phyloP scores from a whole-genome alignment of 208 protist genomes.

The Polymyxa betae region DNA sequence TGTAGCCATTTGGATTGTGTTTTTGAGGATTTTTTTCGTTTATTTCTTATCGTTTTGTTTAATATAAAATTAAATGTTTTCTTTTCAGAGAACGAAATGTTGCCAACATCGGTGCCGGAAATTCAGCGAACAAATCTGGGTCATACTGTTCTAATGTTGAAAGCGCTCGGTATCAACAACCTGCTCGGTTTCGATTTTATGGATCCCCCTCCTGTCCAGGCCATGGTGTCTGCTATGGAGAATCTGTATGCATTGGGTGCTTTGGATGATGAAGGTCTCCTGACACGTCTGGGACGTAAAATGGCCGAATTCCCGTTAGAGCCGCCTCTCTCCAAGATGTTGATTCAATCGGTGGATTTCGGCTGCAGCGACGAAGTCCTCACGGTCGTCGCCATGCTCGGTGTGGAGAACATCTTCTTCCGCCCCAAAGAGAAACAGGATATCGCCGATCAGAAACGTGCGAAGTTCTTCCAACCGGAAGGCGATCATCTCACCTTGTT shows the following conservation, averaged over 20 bases:
- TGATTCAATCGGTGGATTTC: constrained; percentile 88
- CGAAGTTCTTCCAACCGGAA: constrained; percentile 91
- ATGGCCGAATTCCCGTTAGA: constrained; percentile 96
- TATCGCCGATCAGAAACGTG: constrained; percentile 91
- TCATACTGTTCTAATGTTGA: constrained; percentile 91
- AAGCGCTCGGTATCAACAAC: constrained; percentile 95
- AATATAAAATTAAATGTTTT: too few species aligned
- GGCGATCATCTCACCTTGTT: constrained; percentile 96
- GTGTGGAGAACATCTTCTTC: constrained; percentile 83
- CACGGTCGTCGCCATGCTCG: constrained; percentile 92
- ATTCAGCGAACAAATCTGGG: constrained; percentile 93
- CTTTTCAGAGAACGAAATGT: constrained; percentile 95
- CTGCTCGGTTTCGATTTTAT: constrained; percentile 95
- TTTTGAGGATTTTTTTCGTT: too few species aligned
- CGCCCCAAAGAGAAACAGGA: constrained; percentile 79
- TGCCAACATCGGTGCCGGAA: constrained; percentile 86
- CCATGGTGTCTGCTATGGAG: constrained; percentile 64
- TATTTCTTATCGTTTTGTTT: too few species aligned
- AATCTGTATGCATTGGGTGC: constrained; percentile 90
- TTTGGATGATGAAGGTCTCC: constrained; percentile 88
- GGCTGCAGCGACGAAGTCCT: constrained; percentile 89
- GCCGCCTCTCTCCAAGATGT: constrained; percentile 91
- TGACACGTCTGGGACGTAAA: constrained; percentile 88
- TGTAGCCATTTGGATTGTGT: too few species aligned
- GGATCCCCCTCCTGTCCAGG: constrained; percentile 84